These are phyloP conservation scores for Suillus americanus DNA, from an alignment of 768 basidiomycete species.

Conservation along the genomic window DNA sequence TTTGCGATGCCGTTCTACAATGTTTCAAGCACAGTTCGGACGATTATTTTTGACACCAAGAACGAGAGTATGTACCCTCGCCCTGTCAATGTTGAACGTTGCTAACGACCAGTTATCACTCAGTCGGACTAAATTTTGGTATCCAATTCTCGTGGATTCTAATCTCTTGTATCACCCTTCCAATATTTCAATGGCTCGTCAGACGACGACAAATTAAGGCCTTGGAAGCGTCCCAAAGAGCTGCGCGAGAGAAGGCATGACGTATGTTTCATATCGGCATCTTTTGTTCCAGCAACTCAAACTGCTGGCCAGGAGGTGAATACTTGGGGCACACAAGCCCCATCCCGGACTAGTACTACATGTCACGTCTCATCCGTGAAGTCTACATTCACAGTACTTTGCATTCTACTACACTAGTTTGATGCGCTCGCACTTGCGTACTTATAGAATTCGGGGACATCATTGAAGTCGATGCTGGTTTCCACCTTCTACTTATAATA, in stretches of 20 bases:
- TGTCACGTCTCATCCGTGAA: neutral
- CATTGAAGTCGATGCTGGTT: too few relatives aligned
- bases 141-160: conserved; percentile 56
- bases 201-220: conserved; percentile 28
- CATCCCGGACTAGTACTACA: neutral
- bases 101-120: conserved; percentile 5
- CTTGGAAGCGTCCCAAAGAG: conserved; percentile 10
- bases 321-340: neutral
- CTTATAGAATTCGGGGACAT: too few relatives aligned
- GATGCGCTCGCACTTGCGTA: neutral
- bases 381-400: neutral
- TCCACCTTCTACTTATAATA: too few relatives aligned
- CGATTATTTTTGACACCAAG: conserved; percentile 65
- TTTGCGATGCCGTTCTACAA: conserved; percentile 76
- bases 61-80: conserved; percentile 46
- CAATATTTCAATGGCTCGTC: conserved; percentile 46
- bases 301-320: neutral
- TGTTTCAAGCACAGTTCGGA: conserved; percentile 56
- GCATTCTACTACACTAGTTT: neutral
- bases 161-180: conserved; percentile 54
- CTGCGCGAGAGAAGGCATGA: neutral
- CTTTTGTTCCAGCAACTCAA: neutral
- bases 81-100: neutral
- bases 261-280: neutral
- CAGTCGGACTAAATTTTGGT: conserved; percentile 65